Percentiles rank a stretch among this genome's conserved stretches.
Conservation (phyloP, 2,329 filamentous ascomycete species). For the Chaetothyriales sp. region DNA sequence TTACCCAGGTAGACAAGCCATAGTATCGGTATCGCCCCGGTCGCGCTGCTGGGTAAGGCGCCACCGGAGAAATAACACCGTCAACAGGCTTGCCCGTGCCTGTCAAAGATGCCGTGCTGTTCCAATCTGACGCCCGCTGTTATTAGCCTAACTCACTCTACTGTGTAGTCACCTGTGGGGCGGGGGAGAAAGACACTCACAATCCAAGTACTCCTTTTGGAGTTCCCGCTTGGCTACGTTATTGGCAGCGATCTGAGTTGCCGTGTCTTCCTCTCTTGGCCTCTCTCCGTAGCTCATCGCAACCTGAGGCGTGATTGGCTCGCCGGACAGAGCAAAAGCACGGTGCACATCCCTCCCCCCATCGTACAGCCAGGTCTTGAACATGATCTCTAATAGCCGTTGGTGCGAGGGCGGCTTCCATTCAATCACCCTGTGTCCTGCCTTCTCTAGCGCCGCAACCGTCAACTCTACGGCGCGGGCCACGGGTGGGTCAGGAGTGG, state of each 20-base stretch:
- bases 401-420: constrained; percentile 44
- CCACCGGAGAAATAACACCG: constrained; percentile 30
- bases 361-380: constrained; percentile 34
- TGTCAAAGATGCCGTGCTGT: constrained; percentile 38
- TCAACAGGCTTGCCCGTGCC: constrained; percentile 42
- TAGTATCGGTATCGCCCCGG: constrained; percentile 28
- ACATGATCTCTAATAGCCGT: constrained; percentile 25
- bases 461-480: constrained; percentile 40
- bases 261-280: constrained; percentile 25
- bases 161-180: too few species aligned
- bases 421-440: constrained; percentile 45
- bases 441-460: constrained; percentile 34
- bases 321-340: constrained; percentile 42
- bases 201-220: constrained; percentile 48
- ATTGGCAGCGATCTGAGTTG: constrained; percentile 31
- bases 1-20: constrained; percentile 26
- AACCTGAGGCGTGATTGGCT: constrained; percentile 36
- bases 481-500: constrained; percentile 45
- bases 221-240: constrained; percentile 43
- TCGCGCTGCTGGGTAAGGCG: constrained; percentile 29
- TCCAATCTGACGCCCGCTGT: constrained; percentile 30
- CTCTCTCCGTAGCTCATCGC: constrained; percentile 22
- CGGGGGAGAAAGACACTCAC: constrained; percentile 17
- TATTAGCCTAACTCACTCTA: too few species aligned
- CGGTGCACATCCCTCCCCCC: constrained; percentile 39